These are phyloP conservation scores for Diaporthe sp. DNA, from an alignment of 2,329 filamentous ascomycete genomes.

Conservation along the genomic window DNA sequence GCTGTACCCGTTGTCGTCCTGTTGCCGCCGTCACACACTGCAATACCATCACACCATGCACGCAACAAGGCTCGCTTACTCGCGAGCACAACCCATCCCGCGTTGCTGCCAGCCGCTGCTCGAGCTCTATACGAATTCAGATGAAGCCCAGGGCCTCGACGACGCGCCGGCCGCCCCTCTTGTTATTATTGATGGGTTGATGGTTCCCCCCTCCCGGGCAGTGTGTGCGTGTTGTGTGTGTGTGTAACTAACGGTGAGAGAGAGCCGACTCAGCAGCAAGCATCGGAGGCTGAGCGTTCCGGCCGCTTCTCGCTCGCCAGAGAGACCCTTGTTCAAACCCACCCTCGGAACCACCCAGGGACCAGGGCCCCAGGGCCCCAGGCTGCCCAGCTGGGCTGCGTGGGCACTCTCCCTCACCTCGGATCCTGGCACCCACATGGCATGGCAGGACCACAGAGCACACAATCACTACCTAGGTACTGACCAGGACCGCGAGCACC, in stretches of 20 bases:
- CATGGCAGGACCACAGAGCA: conserved; percentile 6
- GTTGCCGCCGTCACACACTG: conserved; percentile 17
- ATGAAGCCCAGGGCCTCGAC: neutral
- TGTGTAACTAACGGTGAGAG: conserved; percentile 18
- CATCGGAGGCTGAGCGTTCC: conserved; percentile 16
- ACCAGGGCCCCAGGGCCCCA: conserved; percentile 10
- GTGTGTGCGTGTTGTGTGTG: too few relatives aligned
- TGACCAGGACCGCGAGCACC: neutral
- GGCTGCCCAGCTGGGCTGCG: neutral
- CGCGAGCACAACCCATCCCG: neutral
- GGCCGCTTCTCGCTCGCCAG: conserved; percentile 23
- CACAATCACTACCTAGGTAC: neutral
- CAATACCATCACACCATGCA: conserved; percentile 8
- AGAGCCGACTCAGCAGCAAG: conserved; percentile 13
- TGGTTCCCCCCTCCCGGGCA: neutral
- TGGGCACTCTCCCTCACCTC: conserved; percentile 21
- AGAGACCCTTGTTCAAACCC: conserved; percentile 21
- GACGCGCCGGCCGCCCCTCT: neutral
- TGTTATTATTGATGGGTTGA: neutral
- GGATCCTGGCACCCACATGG: conserved; percentile 29
- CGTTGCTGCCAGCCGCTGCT: conserved; percentile 12
- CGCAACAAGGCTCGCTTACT: conserved; percentile 2
- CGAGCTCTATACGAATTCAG: neutral
- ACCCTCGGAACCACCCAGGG: conserved; percentile 5
- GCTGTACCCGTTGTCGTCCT: neutral